phyloP scores from a whole-genome alignment of 2,329 filamentous ascomycete species.

The Ophiostoma novo-ulmi region DNA sequence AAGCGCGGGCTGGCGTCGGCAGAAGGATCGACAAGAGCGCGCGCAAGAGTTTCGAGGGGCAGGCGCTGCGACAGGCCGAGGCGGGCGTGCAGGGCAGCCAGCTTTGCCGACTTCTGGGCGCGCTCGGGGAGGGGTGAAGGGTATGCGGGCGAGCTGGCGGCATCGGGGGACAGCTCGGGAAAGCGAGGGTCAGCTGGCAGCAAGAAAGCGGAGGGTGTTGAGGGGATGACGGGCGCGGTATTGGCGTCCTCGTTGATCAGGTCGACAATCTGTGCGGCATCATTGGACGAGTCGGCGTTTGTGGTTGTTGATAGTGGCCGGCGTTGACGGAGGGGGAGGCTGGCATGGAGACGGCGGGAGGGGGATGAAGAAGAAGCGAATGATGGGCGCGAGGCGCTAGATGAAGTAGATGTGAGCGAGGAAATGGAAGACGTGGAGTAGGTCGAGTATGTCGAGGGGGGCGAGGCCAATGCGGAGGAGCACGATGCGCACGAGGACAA shows the following conservation, averaged over 20 bases:
- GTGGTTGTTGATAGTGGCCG: constrained; percentile 19
- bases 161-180: constrained; percentile 33
- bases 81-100: constrained; percentile 86
- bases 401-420: not conserved
- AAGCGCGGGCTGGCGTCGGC: constrained; percentile 74
- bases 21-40: constrained; percentile 77
- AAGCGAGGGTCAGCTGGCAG: constrained; percentile 24
- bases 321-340: constrained; percentile 1
- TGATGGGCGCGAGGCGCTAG: not conserved
- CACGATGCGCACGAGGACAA: constrained; percentile 18
- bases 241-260: constrained; percentile 10
- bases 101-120: constrained; percentile 73
- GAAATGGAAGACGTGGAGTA: not conserved
- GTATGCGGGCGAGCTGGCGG: constrained; percentile 35
- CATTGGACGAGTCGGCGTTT: not conserved
- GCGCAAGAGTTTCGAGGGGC: constrained; percentile 78
- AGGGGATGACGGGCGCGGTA: constrained; percentile 15
- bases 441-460: not conserved
- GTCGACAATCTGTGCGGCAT: not conserved
- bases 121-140: constrained; percentile 67
- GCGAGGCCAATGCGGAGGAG: constrained; percentile 11
- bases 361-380: constrained; percentile 28
- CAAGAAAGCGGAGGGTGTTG: constrained; percentile 16
- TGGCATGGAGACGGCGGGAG: constrained; percentile 19
- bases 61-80: constrained; percentile 75